Evolutionary conservation across 2,329 filamentous ascomycete genomes (phyloP), one percentile per base, ranked within the genome.

Genomic region (Aureobasidium leucospermi): DNA sequence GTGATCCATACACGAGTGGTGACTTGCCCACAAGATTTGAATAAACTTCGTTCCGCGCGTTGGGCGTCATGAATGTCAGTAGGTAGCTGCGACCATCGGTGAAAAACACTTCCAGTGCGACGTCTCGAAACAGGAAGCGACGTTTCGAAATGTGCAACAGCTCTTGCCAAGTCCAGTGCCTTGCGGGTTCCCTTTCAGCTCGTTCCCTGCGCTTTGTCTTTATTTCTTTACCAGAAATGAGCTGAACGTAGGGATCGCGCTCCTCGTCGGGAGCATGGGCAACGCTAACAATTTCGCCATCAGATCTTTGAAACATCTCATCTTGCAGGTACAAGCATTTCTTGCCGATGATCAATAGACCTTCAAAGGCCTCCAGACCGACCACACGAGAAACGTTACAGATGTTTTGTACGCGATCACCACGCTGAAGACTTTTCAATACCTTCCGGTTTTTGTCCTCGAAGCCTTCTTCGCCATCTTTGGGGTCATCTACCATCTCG

Each of bases 391-490:
- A 97, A 52, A 97, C 87, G 67, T 99, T 99, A 78, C 90, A 96
- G 1, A 96, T 90, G 60, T 90, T 88, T 70, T 96, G 90, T 1
- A 99, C 93, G 59, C 92, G 84, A 67, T 99, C 94, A 5, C 92
- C 91, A 11, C 88, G 87, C 66, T 96, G 88, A 10, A 99, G 79
- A 63, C 90, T 93, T 55, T 94, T 84, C 90, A 97, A 95, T 46
- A 99, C 93, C 73, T 96, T 96, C 46, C 95, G 84, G 68, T 99
- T 97, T 77, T 96, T 97, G 73, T 99, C 95, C 73, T 99, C 95
- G 63, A 95, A 95, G 1, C 86, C 87, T 65, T 94, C 90, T 29
- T 89, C 83, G 42, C 88, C 85, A 60, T 93, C 88, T 67, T 91
- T 91, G 0, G 93, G 92, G 62, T 96, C 93, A 62, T 97, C 92